Conservation (phyloP, 2,329 filamentous ascomycete genomes). For the Stagonosporopsis tanaceti region DNA sequence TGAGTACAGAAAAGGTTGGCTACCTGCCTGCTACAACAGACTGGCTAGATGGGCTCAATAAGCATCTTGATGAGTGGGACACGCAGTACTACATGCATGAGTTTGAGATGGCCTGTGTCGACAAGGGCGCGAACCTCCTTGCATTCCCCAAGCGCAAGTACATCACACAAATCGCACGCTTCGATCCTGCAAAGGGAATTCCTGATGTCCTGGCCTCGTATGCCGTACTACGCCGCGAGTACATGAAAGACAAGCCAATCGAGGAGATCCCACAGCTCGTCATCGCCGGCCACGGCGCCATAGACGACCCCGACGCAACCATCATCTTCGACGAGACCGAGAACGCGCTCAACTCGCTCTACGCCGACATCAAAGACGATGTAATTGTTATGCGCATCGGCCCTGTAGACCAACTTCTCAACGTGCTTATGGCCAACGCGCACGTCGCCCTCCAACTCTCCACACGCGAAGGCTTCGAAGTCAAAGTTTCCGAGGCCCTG, state of each 20-base stretch:
- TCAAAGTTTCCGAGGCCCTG: conserved; percentile 84
- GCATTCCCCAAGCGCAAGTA: conserved; percentile 71
- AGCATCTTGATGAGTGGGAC: conserved; percentile 74
- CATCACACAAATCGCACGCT: conserved; percentile 81
- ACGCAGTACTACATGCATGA: conserved; percentile 75
- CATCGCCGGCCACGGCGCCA: conserved; percentile 79
- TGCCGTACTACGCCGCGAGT: conserved; percentile 71
- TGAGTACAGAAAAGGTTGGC: conserved; percentile 71
- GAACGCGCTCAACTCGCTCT: conserved; percentile 68
- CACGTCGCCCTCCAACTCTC: conserved; percentile 80
- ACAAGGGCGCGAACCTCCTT: conserved; percentile 67
- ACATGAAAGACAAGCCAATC: conserved; percentile 60
- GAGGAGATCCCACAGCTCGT: conserved; percentile 73
- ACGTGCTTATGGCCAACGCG: conserved; percentile 75
- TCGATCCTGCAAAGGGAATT: conserved; percentile 85
- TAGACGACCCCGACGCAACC: conserved; percentile 81
- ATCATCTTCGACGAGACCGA: conserved; percentile 77
- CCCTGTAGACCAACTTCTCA: conserved; percentile 81
- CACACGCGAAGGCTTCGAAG: conserved; percentile 83
- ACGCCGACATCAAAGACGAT: conserved; percentile 58
- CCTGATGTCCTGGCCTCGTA: conserved; percentile 79
- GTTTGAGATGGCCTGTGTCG: conserved; percentile 70
- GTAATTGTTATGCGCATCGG: conserved; percentile 80
- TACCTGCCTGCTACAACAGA: conserved; percentile 84
- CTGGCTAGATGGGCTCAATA: conserved; percentile 85